A percentile compares a stretch with the other conserved stretches of the same genome.
Conservation (phyloP, 441 rosid genomes). For the Theobroma grandiflorum region DNA sequence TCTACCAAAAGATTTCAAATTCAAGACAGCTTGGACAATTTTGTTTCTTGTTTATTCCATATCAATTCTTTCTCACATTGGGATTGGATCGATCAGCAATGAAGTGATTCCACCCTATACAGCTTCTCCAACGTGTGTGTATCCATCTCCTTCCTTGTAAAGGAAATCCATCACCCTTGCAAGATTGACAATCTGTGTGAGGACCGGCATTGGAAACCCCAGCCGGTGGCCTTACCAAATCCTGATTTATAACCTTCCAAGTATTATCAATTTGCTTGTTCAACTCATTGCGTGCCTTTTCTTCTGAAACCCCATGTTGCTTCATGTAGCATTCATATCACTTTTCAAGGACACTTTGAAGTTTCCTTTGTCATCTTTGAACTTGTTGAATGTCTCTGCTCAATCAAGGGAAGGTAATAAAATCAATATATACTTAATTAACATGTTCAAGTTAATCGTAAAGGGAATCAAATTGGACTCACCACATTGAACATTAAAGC, state of each 20-base stretch:
- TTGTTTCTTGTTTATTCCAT: too few species aligned
- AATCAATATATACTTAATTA: background rate
- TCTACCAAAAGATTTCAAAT: too few species aligned
- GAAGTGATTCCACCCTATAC: too few species aligned
- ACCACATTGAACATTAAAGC: constrained; percentile 28
- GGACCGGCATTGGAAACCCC: constrained; percentile 17
- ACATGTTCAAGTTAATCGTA: background rate
- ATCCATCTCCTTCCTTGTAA: too few species aligned
- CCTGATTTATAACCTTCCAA: constrained; percentile 46
- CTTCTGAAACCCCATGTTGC: too few species aligned
- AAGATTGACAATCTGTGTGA: constrained; percentile 22
- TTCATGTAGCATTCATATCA: too few species aligned
- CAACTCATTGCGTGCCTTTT: constrained; percentile 10
- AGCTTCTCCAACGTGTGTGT: too few species aligned
- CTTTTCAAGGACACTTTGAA: constrained; percentile 20
- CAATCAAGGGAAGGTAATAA: background rate
- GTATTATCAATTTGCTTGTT: constrained; percentile 18
- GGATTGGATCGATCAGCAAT: too few species aligned
- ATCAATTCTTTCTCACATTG: too few species aligned
- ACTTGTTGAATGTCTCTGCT: background rate
- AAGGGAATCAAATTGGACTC: background rate
- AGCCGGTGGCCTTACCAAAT: constrained; percentile 10
- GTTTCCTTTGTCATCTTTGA: constrained; percentile 22
- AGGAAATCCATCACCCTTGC: too few species aligned
- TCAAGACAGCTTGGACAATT: too few species aligned